Evolutionary conservation across 1,284 basidiomycete genomes (phyloP).

Genomic region (Phellinidium pouzarii): DNA sequence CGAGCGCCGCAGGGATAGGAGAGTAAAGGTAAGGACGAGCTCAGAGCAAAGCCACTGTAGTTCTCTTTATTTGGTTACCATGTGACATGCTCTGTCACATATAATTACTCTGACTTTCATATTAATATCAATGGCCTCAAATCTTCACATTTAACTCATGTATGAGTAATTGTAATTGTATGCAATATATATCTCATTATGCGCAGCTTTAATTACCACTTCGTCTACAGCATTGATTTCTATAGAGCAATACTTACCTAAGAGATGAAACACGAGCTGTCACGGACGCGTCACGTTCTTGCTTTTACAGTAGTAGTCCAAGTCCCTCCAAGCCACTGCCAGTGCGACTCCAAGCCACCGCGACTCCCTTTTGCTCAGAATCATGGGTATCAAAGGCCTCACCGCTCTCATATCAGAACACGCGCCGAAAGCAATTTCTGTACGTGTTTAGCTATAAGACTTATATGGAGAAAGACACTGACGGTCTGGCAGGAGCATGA

Average conservation of each 20-base stretch:
- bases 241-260: not conserved
- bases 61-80: too few species aligned
- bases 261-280: not conserved
- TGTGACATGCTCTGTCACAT: too few species aligned
- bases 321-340: not conserved
- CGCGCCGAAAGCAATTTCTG: conserved; percentile 78
- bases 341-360: not conserved
- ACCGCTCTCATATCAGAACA: conserved; percentile 86
- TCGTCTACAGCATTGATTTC: not conserved
- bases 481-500: conserved; percentile 63
- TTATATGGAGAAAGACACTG: not conserved
- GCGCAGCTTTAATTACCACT: too few species aligned
- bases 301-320: too few species aligned
- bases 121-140: too few species aligned
- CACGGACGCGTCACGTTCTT: not conserved
- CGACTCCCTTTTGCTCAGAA: not conserved
- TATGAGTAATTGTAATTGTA: too few species aligned
- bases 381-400: conserved; percentile 89
- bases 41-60: too few species aligned
- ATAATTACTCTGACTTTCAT: too few species aligned
- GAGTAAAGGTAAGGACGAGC: too few species aligned
- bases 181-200: too few species aligned
- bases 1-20: not conserved
- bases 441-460: conserved; percentile 20
- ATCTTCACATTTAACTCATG: too few species aligned